phyloP scores from a whole-genome alignment of 75 land plant species.

The Isoetes taiwanensis region DNA sequence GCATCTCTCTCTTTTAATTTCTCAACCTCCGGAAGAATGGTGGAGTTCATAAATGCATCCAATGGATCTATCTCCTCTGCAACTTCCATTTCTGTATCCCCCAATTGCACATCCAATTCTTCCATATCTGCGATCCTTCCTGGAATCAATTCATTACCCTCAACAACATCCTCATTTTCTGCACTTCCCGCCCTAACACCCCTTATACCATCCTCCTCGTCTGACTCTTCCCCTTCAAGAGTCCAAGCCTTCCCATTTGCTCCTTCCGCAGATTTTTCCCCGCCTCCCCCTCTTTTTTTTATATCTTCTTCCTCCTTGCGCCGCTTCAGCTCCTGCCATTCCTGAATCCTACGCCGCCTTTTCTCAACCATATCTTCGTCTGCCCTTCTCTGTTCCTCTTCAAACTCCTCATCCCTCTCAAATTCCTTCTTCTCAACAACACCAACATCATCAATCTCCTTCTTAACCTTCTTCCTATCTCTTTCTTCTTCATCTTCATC shows the following conservation, averaged over 20 bases:
- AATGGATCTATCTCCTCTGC: conserved; percentile 95
- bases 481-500: conserved; percentile 9
- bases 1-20: conserved; percentile 21
- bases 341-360: conserved; percentile 81
- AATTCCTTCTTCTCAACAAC: conserved; percentile 9
- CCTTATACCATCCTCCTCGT: conserved; percentile 58
- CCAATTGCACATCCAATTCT: conserved; percentile 10
- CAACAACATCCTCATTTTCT: conserved; percentile 10
- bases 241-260: conserved; percentile 76
- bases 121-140: conserved; percentile 6
- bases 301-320: conserved; percentile 67
- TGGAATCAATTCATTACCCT: background rate
- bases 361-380: conserved; percentile 83
- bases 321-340: conserved; percentile 84
- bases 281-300: conserved; percentile 37
- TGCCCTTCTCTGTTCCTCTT: conserved; percentile 64
- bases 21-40: conserved; percentile 82
- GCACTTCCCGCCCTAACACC: conserved; percentile 7
- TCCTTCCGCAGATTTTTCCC: conserved; percentile 16
- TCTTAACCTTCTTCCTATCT: conserved; percentile 13
- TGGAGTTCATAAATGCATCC: conserved; percentile 93
- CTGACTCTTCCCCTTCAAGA: conserved; percentile 75
- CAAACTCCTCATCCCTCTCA: conserved; percentile 11
- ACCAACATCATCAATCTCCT: conserved; percentile 19
- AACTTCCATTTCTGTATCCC: conserved; percentile 11